Conservation (phyloP, 2,329 filamentous ascomycete species). For the Pseudogymnoascus sp. region DNA sequence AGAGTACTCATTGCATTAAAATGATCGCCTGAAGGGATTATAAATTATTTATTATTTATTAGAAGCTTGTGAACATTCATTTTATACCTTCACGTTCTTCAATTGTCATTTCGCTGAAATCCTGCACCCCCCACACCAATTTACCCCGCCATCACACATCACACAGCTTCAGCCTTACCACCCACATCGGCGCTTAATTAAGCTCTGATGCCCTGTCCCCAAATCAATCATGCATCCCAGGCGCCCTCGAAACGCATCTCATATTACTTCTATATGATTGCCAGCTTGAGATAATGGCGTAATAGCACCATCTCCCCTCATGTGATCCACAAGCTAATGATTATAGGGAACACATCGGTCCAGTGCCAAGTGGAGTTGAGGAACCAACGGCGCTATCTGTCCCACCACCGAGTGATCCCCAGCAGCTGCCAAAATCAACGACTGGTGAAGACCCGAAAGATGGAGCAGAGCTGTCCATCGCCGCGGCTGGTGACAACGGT, state of each 20-base stretch:
- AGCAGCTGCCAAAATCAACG: neutral
- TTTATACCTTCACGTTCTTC: neutral
- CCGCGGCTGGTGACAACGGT: neutral
- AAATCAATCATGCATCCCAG: neutral
- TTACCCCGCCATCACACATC: neutral
- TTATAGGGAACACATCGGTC: neutral
- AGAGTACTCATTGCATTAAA: neutral
- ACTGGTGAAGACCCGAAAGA: neutral
- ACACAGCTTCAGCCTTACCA: conserved; percentile 4
- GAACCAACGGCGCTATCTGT: neutral
- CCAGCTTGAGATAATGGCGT: neutral
- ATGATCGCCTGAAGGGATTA: neutral
- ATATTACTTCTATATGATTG: neutral
- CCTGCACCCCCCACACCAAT: neutral
- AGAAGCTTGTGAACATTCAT: neutral
- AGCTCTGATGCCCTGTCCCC: neutral
- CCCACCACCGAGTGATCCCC: neutral
- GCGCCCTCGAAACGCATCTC: neutral
- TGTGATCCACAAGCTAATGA: neutral
- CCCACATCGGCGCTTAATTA: neutral
- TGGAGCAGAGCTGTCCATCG: neutral
- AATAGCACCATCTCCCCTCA: neutral
- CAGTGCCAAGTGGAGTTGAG: neutral
- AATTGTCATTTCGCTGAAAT: neutral
- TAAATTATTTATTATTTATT: neutral